A percentile compares a stretch with the other conserved stretches of the same genome.
Conservation (phyloP, 73 alveolate genomes). For the Loxodes magnus region DNA sequence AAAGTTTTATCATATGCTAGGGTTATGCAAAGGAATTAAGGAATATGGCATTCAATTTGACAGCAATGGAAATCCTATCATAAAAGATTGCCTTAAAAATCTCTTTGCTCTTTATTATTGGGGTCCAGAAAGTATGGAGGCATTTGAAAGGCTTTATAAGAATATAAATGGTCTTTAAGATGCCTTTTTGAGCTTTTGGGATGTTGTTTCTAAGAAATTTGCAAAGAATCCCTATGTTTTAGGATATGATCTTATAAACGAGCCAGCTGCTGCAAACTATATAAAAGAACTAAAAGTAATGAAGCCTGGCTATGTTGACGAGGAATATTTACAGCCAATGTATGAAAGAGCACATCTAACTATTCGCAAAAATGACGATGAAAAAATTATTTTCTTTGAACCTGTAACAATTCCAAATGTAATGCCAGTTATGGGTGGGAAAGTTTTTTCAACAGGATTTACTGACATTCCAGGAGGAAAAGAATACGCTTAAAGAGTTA, state of each 20-base stretch:
- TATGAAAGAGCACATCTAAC: slow-evolving; percentile 36
- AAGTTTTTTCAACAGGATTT: slow-evolving; percentile 22
- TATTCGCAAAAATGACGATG: slow-evolving; percentile 33
- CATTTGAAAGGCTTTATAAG: slow-evolving; percentile 47
- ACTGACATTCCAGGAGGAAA: slow-evolving; percentile 13
- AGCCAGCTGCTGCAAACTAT: slow-evolving; percentile 61
- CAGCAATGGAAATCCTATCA: slow-evolving; percentile 19
- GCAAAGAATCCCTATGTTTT: slow-evolving; percentile 43
- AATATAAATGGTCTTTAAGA: slow-evolving; percentile 51
- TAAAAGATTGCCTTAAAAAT: slow-evolving; percentile 45
- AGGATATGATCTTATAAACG: slow-evolving; percentile 74
- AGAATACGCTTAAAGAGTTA: neutral
- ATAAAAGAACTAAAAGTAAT: slow-evolving; percentile 30
- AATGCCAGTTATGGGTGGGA: slow-evolving; percentile 34
- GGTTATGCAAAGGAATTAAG: slow-evolving; percentile 19
- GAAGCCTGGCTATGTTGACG: slow-evolving; percentile 54
- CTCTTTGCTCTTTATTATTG: slow-evolving; percentile 31
- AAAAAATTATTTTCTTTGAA: slow-evolving; percentile 51
- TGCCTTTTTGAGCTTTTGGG: slow-evolving; percentile 58
- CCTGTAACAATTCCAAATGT: slow-evolving; percentile 24
- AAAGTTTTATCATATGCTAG: slow-evolving; percentile 10
- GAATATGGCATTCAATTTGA: slow-evolving; percentile 18
- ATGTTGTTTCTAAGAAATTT: slow-evolving; percentile 37
- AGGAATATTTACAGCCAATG: slow-evolving; percentile 25
- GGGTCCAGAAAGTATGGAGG: slow-evolving; percentile 43